Evolutionary conservation across 306 rosid species (phyloP), one percentile per base, ranked within the genome.

Genomic region (Fagus crenata): DNA sequence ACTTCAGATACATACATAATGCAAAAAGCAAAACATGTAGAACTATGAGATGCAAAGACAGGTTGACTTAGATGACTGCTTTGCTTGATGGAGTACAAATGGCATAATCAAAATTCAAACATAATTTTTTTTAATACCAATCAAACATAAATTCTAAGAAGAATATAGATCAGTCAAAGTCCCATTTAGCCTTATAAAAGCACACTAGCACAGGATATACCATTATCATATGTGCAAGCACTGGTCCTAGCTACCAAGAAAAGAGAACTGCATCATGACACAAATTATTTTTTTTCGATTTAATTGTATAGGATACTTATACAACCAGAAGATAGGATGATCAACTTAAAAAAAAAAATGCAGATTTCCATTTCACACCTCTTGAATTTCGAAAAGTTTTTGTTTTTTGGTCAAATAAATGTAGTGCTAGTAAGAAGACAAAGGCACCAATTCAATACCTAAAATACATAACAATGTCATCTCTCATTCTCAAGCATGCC

Each of bases 401-500:
- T 8, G 22, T 63, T 63, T 35, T 35, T 63, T 42, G 6, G 9
- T 7, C 69, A 63, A 6, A 35, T 58, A 58, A 22, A 58, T 63
- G 69, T 36, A 63, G 69, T 41, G 43, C 42, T 6, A 14, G n/a
- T 14, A 14, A 63, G 69, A 13, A 63, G 69, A 35, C 17, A 63
- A 63, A 63, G 18, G 69, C 11, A 35, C 37, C 49, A 39, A 65
- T 37, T 65, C 28, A 3, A 65, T 49, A 65, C 15, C 69, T 63
- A 65, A 15, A 37, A n/a, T 65, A 36, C 7, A 17, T 13, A 17
- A 15, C 2, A 37, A 39, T 3, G 49, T 65, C 32, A 39, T 39
- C 42, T 39, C 71, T 65, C 31, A 37, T 17, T 65, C 49, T 15
- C 12, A 65, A 65, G 70, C 70, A 37, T 12, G 49, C 49, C 71